Evolutionary conservation across 2,329 filamentous ascomycete genomes (phyloP), one percentile per base, ranked within the genome.

Genomic region (Neopestalotiopsis rosae): DNA sequence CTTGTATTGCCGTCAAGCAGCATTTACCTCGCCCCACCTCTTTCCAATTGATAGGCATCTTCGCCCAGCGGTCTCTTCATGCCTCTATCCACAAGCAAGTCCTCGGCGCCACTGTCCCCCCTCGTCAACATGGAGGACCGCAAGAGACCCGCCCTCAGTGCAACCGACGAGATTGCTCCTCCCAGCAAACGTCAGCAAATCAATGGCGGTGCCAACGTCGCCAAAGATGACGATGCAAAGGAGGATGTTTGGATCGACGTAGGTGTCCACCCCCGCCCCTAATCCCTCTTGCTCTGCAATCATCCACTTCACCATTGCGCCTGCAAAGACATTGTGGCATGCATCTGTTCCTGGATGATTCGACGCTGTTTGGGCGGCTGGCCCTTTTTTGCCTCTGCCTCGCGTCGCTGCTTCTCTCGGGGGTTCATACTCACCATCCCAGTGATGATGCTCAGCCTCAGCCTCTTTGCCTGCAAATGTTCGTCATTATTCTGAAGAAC

Each of bases 81-180:
- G 94, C 91, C 91, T 91, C 89, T 93, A 89, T 90, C 93, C 85
- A 92, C 93, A 84, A 88, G 89, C 76, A 87, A 88, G 81, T 88
- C 90, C 83, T 87, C 91, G 82, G 82, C 84, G 79, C 88, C 91
- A 87, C 90, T 92, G 87, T 92, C 94, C 85, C 91, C 91, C 88
- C 88, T 93, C 84, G 87, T 90, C 86, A 97, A 96, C 89, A 99
- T 98, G 95, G 96, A 99, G 89, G 96, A 98, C 87, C 94, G 96
- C 89, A 99, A 99, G 89, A 91, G 96, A 89, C 92, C 94, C 79
- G 93, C 94, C 79, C 88, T 92, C 76, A 88, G 89, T 82, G 92
- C 92, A 79, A 85, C 89, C 77, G 93, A 96, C 81, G 94, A 98
- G 75, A 86, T 93, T 78, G 93, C 92, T 73, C 95, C 95, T 74